Conservation (phyloP, 768 basidiomycete species). For the Boletus coccyginus region DNA sequence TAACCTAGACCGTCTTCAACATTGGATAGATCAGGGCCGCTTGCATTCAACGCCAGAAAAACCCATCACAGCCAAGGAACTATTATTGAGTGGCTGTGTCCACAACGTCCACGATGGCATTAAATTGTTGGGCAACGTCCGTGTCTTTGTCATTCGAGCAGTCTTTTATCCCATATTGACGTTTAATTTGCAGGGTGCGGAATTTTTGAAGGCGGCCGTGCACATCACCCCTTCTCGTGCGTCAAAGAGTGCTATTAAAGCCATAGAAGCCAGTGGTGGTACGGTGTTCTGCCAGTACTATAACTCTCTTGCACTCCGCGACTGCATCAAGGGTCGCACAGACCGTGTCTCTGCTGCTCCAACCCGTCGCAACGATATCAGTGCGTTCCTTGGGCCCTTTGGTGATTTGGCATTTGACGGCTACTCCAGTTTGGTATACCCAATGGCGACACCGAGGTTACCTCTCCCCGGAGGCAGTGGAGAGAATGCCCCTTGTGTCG, state of each 20-base stretch:
- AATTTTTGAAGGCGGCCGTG: slow-evolving; percentile 65
- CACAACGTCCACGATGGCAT: slow-evolving; percentile 89
- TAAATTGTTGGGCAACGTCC: slow-evolving; percentile 83
- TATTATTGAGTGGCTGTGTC: slow-evolving; percentile 83
- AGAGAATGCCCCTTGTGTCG: slow-evolving; percentile 59
- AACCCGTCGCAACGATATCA: slow-evolving; percentile 80
- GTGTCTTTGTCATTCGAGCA: slow-evolving; percentile 22
- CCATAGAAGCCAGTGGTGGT: slow-evolving; percentile 81
- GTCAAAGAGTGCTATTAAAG: slow-evolving; percentile 80
- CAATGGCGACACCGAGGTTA: slow-evolving; percentile 73
- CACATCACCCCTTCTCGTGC: slow-evolving; percentile 83
- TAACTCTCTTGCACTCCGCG: slow-evolving; percentile 79
- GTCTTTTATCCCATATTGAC: not conserved
- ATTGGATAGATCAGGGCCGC: slow-evolving; percentile 87
- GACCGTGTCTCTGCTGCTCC: slow-evolving; percentile 77
- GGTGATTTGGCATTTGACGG: not conserved
- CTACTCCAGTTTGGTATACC: slow-evolving; percentile 70
- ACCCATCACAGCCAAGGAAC: slow-evolving; percentile 84
- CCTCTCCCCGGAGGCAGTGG: slow-evolving; percentile 57
- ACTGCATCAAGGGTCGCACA: slow-evolving; percentile 68
- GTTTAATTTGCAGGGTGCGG: slow-evolving; percentile 49
- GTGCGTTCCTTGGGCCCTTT: slow-evolving; percentile 43
- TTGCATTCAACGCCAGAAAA: slow-evolving; percentile 72
- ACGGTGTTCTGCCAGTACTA: slow-evolving; percentile 88
- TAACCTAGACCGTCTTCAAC: slow-evolving; percentile 83